Evolutionary conservation across 305 asterid species (phyloP).

Genomic region (Plantago coronopus): DNA sequence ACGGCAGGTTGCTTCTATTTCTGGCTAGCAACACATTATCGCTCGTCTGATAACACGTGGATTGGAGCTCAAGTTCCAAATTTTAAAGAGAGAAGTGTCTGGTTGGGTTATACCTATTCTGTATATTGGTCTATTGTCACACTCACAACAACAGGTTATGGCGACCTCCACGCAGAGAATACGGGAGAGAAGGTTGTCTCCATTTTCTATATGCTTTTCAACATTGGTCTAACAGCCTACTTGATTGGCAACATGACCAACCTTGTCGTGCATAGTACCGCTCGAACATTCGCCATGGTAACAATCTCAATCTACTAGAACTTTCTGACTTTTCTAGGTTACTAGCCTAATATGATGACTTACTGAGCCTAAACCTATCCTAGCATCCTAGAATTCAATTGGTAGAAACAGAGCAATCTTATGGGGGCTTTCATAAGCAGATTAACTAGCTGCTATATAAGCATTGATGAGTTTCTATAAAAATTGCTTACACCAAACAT

Average conservation of each 20-base stretch:
- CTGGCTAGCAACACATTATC: conserved; percentile 78
- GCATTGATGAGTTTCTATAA: too few relatives aligned
- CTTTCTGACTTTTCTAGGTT: not conserved
- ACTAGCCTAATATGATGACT: not conserved
- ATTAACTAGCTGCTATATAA: too few relatives aligned
- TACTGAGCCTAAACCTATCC: not conserved
- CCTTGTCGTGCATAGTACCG: conserved; percentile 74
- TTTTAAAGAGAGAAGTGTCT: conserved; percentile 54
- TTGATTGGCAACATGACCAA: conserved; percentile 91
- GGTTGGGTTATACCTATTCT: conserved; percentile 80
- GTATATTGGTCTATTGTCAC: conserved; percentile 91
- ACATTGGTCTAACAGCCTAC: conserved; percentile 90
- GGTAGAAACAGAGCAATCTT: too few relatives aligned
- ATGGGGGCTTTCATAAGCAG: too few relatives aligned
- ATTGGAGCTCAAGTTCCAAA: conserved; percentile 59
- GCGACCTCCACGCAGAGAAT: conserved; percentile 76
- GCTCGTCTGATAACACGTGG: conserved; percentile 51
- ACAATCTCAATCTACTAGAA: conserved; percentile 3
- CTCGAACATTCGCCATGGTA: conserved; percentile 82
- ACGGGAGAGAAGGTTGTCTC: conserved; percentile 80
- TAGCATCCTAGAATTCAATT: not conserved
- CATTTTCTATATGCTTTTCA: conserved; percentile 89
- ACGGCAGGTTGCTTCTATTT: conserved; percentile 84
- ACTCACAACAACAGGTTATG: conserved; percentile 85
- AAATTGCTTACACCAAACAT: too few relatives aligned